phyloP scores from a whole-genome alignment of 2,329 filamentous ascomycete species.

The Penicillium sp. region DNA sequence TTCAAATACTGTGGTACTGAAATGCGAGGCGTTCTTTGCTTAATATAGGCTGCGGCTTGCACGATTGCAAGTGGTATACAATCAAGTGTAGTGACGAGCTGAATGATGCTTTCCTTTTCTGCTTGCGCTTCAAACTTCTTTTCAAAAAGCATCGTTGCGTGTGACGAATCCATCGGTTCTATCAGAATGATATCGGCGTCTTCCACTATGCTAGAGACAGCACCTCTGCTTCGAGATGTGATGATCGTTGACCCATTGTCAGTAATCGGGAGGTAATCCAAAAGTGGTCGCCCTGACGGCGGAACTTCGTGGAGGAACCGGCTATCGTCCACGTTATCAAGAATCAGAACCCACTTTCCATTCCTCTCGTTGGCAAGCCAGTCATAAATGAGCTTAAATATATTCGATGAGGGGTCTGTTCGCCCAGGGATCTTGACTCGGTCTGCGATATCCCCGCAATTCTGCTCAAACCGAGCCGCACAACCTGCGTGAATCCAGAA shows the following conservation, averaged over 20 bases:
- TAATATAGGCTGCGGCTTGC: constrained; percentile 33
- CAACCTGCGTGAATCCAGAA: constrained; percentile 42
- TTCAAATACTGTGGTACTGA: constrained; percentile 16
- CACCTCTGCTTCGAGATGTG: constrained; percentile 13
- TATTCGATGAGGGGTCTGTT: constrained; percentile 30
- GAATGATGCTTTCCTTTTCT: not conserved
- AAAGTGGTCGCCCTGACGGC: not conserved
- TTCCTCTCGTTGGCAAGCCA: constrained; percentile 20
- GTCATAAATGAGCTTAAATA: constrained; percentile 28
- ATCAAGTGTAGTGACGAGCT: constrained; percentile 18
- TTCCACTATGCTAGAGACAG: constrained; percentile 6
- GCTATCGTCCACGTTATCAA: constrained; percentile 28
- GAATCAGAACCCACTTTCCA: constrained; percentile 24
- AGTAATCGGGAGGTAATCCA: constrained; percentile 12
- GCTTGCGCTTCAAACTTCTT: constrained; percentile 22
- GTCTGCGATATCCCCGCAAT: constrained; percentile 1
- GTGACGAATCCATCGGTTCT: constrained; percentile 27
- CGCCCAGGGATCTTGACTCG: constrained; percentile 18
- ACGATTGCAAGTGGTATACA: constrained; percentile 32
- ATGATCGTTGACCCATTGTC: constrained; percentile 16
- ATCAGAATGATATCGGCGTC: constrained; percentile 14
- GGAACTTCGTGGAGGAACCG: constrained; percentile 7
- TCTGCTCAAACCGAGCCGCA: constrained; percentile 10
- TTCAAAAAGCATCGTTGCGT: constrained; percentile 28
- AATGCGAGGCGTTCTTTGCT: not conserved